These are phyloP conservation scores for Microcos paniculata DNA, from an alignment of 345 rosid species.

Conservation along the genomic window DNA sequence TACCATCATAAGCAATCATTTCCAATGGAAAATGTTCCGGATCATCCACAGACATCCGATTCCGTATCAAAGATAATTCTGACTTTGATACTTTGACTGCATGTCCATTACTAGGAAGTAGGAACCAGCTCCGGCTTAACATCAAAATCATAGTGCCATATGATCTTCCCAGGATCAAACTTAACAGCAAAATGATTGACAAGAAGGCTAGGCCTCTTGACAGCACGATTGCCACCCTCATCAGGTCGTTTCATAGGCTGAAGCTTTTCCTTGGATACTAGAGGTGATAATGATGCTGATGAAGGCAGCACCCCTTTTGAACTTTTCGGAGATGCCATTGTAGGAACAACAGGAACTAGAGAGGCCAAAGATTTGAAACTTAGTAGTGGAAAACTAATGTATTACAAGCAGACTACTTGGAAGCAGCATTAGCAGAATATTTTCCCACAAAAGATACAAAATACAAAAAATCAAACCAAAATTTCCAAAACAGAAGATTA, in stretches of 20 bases:
- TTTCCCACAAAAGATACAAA: background rate
- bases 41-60: constrained; percentile 43
- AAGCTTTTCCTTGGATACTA: background rate
- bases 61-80: constrained; percentile 41
- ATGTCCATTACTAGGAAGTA: constrained; percentile 27
- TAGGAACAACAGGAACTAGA: constrained; percentile 17
- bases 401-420: background rate
- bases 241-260: constrained; percentile 62
- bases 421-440: background rate
- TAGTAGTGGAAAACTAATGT: background rate
- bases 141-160: constrained; percentile 70
- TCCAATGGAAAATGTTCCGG: constrained; percentile 44
- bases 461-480: background rate
- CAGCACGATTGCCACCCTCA: constrained; percentile 49
- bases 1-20: constrained; percentile 77
- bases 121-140: constrained; percentile 46
- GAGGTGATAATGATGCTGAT: constrained; percentile 15
- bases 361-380: background rate
- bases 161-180: constrained; percentile 45
- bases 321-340: constrained; percentile 12
- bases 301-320: constrained; percentile 18
- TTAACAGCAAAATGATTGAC: constrained; percentile 64
- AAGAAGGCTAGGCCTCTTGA: constrained; percentile 38
- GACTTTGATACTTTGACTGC: constrained; percentile 42
- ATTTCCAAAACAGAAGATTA: background rate